A percentile compares a stretch with the other conserved stretches of the same genome.
Evolutionary conservation across 176 grass and related monocot species (phyloP).

Genomic region (Rhynchospora tenuis): DNA sequence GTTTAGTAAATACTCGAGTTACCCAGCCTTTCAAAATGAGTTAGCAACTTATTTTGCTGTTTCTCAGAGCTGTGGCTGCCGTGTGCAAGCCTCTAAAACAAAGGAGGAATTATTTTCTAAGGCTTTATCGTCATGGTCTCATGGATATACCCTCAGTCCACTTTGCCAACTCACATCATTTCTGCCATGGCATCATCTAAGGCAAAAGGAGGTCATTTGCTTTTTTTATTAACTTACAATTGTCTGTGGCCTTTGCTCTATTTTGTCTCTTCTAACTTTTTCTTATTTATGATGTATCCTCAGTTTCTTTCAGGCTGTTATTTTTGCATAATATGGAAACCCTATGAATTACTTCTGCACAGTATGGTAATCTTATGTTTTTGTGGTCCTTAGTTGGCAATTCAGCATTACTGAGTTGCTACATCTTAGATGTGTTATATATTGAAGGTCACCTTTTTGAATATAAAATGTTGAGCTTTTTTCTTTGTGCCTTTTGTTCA

Average conservation of each 20-base stretch:
- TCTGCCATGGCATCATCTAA: constrained; percentile 59
- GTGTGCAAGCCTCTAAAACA: constrained; percentile 10
- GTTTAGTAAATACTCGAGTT: constrained; percentile 67
- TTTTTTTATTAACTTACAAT: neutral
- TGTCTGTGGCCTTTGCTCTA: neutral
- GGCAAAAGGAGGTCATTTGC: constrained; percentile 52
- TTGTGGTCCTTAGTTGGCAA: neutral
- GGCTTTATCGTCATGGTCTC: constrained; percentile 85
- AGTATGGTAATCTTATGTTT: neutral
- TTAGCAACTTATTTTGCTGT: constrained; percentile 16
- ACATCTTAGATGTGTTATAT: neutral
- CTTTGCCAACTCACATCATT: constrained; percentile 56
- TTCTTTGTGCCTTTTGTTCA: neutral
- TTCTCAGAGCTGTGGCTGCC: constrained; percentile 27
- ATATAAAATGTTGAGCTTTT: constrained; percentile 10
- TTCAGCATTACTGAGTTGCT: neutral
- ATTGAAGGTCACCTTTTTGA: neutral
- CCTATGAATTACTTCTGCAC: neutral
- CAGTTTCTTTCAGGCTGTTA: neutral
- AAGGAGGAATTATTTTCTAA: constrained; percentile 49
- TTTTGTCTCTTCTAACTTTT: neutral
- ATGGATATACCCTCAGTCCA: constrained; percentile 82
- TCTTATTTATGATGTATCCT: neutral
- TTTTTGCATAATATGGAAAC: neutral
- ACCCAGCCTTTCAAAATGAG: constrained; percentile 31